These are phyloP conservation scores for Mimosa bimucronata DNA, from an alignment of 306 rosid species.

Conservation along the genomic window DNA sequence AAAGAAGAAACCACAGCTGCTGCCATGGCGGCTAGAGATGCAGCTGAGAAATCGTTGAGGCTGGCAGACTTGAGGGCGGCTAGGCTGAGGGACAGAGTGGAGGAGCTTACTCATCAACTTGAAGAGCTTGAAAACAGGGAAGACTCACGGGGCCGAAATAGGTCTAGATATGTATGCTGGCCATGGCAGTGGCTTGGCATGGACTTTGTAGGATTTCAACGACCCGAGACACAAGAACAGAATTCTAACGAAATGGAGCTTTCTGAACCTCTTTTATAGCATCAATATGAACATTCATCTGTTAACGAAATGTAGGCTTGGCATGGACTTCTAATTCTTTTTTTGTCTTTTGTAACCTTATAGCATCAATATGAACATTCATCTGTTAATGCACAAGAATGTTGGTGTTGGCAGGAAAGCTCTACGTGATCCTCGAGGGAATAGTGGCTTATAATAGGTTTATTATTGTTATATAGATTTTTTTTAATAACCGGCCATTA, in stretches of 20 bases:
- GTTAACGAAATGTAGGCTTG: no score
- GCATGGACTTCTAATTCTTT: slow-evolving; percentile 54
- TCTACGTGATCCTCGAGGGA: slow-evolving; percentile 13
- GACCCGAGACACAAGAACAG: slow-evolving; percentile 55
- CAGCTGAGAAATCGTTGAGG: slow-evolving; percentile 91
- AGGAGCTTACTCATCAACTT: slow-evolving; percentile 90
- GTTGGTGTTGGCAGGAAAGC: slow-evolving; percentile 36
- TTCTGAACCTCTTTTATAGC: slow-evolving; percentile 86
- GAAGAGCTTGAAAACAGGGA: slow-evolving; percentile 85
- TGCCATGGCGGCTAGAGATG: slow-evolving; percentile 99
- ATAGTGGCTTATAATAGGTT: slow-evolving; percentile 19
- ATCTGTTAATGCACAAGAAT: slow-evolving; percentile 34
- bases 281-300: no score
- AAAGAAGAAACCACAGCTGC: slow-evolving; percentile 96
- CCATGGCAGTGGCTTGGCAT: slow-evolving; percentile 99
- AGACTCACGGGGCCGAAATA: slow-evolving; percentile 60
- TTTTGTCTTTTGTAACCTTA: slow-evolving; percentile 43
- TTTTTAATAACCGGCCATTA: background rate
- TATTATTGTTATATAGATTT: background rate
- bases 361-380: slow-evolving; percentile 38
- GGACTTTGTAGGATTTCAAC: slow-evolving; percentile 78
- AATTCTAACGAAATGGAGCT: slow-evolving; percentile 96
- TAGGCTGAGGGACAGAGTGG: slow-evolving; percentile 87
- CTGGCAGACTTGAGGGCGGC: slow-evolving; percentile 89
- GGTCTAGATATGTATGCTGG: slow-evolving; percentile 96